Conservation (phyloP, 2,329 filamentous ascomycete species). For the Alternaria incomplexa region DNA sequence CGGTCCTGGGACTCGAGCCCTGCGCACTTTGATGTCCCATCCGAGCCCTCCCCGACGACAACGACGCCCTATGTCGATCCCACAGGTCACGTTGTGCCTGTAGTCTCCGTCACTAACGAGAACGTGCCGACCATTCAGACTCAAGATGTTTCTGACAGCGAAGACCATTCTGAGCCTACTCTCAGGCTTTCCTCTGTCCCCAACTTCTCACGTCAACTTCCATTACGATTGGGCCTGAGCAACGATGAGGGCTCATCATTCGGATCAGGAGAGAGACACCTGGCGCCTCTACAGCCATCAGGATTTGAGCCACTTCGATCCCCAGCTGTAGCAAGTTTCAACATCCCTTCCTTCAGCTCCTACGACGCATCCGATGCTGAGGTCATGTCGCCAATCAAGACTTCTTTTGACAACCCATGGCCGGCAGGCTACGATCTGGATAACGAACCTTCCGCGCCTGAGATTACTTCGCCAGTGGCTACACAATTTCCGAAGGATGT, state of each 20-base stretch:
- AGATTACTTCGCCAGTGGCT: slow-evolving; percentile 48
- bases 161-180: slow-evolving; percentile 18
- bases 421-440: slow-evolving; percentile 33
- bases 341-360: slow-evolving; percentile 22
- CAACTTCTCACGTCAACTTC: slow-evolving; percentile 50
- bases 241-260: slow-evolving; percentile 18
- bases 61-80: slow-evolving; percentile 46
- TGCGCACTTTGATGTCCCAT: slow-evolving; percentile 40
- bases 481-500: slow-evolving; percentile 45
- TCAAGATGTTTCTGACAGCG: slow-evolving; percentile 8
- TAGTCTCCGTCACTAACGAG: slow-evolving; percentile 42
- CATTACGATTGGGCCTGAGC: slow-evolving; percentile 29
- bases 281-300: slow-evolving; percentile 26
- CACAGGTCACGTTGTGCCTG: slow-evolving; percentile 45
- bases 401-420: slow-evolving; percentile 42
- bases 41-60: slow-evolving; percentile 34
- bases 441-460: slow-evolving; percentile 16
- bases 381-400: slow-evolving; percentile 37
- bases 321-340: slow-evolving; percentile 29
- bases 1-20: slow-evolving; percentile 50
- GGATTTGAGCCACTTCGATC: slow-evolving; percentile 35
- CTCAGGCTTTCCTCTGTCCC: slow-evolving; percentile 32
- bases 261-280: slow-evolving; percentile 16
- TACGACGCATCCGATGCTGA: slow-evolving; percentile 22
- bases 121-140: slow-evolving; percentile 15